A percentile compares a stretch with the other conserved stretches of the same genome.
These are phyloP conservation scores for Talaromyces amestolkiae DNA, from an alignment of 2,329 filamentous ascomycete genomes.

Conservation along the genomic window DNA sequence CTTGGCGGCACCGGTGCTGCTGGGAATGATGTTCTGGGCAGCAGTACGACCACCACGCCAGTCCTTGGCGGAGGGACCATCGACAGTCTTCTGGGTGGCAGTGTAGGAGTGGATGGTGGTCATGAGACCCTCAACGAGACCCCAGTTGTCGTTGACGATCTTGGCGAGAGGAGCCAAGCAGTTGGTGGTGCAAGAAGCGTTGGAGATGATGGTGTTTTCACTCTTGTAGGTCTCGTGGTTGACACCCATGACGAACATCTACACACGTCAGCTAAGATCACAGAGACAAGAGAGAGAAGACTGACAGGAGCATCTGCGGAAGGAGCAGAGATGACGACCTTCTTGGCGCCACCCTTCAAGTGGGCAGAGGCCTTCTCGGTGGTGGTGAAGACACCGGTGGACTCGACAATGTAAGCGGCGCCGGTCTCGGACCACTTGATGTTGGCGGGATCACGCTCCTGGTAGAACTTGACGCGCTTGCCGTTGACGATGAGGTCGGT, in stretches of 20 bases:
- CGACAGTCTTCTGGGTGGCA: conserved; percentile 98
- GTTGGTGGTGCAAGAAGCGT: conserved; percentile 99
- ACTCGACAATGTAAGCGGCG: conserved; percentile 94
- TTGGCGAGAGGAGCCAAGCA: conserved; percentile 99
- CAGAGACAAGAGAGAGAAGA: background rate
- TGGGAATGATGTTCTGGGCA: conserved; percentile 99
- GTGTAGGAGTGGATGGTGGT: conserved; percentile 99
- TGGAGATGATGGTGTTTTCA: conserved; percentile 91
- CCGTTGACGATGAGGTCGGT: conserved; percentile 82
- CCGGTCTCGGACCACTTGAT: conserved; percentile 89
- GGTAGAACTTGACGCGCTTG: conserved; percentile 94
- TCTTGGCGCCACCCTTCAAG: conserved; percentile 96
- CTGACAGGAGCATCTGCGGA: conserved; percentile 70
- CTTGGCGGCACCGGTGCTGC: conserved; percentile 98
- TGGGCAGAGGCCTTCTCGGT: conserved; percentile 91
- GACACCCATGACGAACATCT: conserved; percentile 99
- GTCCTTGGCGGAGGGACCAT: conserved; percentile 96
- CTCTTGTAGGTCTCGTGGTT: conserved; percentile 93
- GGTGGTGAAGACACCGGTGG: conserved; percentile 98
- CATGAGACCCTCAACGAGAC: conserved; percentile 98
- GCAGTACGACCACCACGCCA: conserved; percentile 98
- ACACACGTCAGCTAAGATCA: background rate
- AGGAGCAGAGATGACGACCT: conserved; percentile 70
- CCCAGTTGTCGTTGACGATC: conserved; percentile 98
- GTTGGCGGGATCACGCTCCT: conserved; percentile 79